These are phyloP conservation scores for Straminergon stramineum DNA, from an alignment of 225 moss, liverwort and hornwort species.

Conservation along the genomic window DNA sequence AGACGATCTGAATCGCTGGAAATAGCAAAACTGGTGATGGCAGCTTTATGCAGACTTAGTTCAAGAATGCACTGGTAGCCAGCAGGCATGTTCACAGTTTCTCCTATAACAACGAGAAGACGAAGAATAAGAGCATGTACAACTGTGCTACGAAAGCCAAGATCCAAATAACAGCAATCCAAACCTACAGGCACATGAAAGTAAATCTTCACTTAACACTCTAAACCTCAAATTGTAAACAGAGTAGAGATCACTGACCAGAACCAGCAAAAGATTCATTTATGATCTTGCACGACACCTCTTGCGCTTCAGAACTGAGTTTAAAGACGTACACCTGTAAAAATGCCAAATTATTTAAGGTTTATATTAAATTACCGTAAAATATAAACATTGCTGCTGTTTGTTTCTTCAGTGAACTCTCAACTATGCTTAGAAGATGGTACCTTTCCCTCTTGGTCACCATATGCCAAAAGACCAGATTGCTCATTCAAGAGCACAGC, in stretches of 20 bases:
- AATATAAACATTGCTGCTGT: background rate
- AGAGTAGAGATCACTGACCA: conserved; percentile 36
- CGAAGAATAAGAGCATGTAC: background rate
- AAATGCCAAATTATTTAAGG: background rate
- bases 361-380: background rate
- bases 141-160: background rate
- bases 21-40: conserved; percentile 52
- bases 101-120: conserved; percentile 37
- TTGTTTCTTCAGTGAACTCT: background rate
- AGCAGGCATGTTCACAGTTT: conserved; percentile 36
- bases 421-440: background rate
- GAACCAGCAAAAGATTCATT: conserved; percentile 23
- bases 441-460: conserved; percentile 75
- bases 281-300: conserved; percentile 53
- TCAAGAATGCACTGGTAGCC: conserved; percentile 62
- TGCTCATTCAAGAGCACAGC: conserved; percentile 43
- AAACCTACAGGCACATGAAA: background rate
- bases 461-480: conserved; percentile 72
- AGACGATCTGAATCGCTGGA: conserved; percentile 52
- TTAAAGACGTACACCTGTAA: conserved; percentile 61
- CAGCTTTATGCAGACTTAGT: conserved; percentile 50
- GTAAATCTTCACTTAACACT: background rate
- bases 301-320: conserved; percentile 37
- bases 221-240: background rate
- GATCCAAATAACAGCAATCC: background rate